These are phyloP conservation scores for Apophysomyces variabilis DNA, from an alignment of 371 early-diverging fungal genomes.

Conservation along the genomic window DNA sequence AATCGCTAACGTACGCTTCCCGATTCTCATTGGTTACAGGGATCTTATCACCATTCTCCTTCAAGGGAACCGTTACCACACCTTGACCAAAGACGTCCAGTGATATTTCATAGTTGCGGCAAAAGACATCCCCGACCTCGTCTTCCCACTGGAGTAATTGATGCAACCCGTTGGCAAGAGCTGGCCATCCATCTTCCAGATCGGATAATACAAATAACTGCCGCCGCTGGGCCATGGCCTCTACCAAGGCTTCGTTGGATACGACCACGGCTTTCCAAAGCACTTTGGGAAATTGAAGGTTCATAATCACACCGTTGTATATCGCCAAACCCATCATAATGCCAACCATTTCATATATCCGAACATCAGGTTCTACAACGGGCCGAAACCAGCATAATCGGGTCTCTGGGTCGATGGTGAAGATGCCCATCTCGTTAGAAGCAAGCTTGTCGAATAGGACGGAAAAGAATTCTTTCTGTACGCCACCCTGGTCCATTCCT, in stretches of 20 bases:
- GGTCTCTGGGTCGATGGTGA: constrained; percentile 67
- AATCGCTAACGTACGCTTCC: constrained; percentile 78
- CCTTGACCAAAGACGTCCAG: constrained; percentile 77
- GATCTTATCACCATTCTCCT: constrained; percentile 68
- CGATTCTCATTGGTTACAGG: constrained; percentile 82
- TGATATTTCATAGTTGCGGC: constrained; percentile 81
- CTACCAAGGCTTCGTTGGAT: constrained; percentile 47
- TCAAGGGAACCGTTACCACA: constrained; percentile 67
- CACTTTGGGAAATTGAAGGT: constrained; percentile 77
- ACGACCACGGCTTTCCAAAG: constrained; percentile 70
- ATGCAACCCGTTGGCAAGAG: constrained; percentile 68
- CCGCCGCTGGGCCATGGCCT: constrained; percentile 23
- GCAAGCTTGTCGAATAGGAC: constrained; percentile 89
- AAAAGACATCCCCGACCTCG: constrained; percentile 87
- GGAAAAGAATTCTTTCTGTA: constrained; percentile 96
- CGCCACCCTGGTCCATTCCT: constrained; percentile 94
- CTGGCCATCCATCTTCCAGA: constrained; percentile 59
- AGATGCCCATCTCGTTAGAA: constrained; percentile 76
- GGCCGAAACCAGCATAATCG: constrained; percentile 88
- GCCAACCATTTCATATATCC: constrained; percentile 76
- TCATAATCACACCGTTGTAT: constrained; percentile 79
- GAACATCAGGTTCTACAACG: constrained; percentile 35
- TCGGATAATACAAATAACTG: constrained; percentile 59
- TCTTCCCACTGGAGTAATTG: constrained; percentile 77
- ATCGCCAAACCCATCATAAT: constrained; percentile 66